These are phyloP conservation scores for Porodaedalea pini DNA, from an alignment of 1,284 basidiomycete species.

Conservation along the genomic window DNA sequence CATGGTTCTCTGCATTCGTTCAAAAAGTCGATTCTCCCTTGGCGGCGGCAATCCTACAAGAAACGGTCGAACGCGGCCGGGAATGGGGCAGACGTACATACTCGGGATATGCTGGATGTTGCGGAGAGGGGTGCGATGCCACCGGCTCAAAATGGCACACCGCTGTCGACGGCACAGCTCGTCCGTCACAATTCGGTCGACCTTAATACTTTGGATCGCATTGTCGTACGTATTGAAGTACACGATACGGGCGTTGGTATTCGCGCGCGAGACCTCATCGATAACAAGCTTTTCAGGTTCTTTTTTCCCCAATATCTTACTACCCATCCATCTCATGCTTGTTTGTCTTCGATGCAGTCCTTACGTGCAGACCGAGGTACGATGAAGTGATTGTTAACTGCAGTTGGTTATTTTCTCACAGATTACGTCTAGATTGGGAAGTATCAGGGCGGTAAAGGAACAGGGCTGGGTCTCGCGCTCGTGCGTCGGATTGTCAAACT, in stretches of 20 bases:
- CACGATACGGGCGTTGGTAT: constrained; percentile 81
- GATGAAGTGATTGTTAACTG: background rate
- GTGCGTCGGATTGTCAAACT: constrained; percentile 50
- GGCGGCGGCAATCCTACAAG: background rate
- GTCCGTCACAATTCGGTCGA: constrained; percentile 46
- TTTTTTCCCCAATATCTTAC: background rate
- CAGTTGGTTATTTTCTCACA: background rate
- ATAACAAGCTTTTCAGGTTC: constrained; percentile 63
- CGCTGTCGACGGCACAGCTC: constrained; percentile 47
- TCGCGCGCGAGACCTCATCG: constrained; percentile 63
- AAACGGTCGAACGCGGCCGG: background rate
- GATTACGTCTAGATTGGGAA: constrained; percentile 20
- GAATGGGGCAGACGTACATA: background rate
- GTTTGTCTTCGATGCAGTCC: too few species aligned
- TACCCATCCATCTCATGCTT: too few species aligned
- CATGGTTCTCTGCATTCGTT: background rate
- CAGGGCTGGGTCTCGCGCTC: constrained; percentile 47
- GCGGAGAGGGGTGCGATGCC: constrained; percentile 15
- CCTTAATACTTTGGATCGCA: constrained; percentile 44
- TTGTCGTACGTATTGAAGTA: constrained; percentile 79
- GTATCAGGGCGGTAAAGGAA: constrained; percentile 39
- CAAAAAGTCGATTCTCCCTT: background rate
- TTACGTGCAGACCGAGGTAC: constrained; percentile 30
- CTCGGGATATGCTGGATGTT: constrained; percentile 2
- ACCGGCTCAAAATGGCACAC: constrained; percentile 20